Evolutionary conservation across 2,329 filamentous ascomycete genomes (phyloP).

Genomic region (Penicillium paneum): DNA sequence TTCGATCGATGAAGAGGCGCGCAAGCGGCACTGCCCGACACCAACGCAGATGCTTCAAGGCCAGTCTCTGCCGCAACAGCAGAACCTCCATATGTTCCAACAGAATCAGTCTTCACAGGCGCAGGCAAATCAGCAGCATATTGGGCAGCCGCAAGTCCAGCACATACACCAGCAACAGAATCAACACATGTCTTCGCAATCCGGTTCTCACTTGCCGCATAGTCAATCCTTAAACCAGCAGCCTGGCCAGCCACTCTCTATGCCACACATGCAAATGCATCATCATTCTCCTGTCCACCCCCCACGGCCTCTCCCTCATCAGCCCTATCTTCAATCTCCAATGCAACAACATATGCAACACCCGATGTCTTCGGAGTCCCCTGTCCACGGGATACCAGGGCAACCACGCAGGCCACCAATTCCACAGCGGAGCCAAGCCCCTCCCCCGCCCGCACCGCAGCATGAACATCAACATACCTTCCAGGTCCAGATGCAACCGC

Average conservation of each 20-base stretch:
- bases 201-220: constrained; percentile 3
- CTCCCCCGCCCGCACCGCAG: constrained; percentile 24
- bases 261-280: constrained; percentile 26
- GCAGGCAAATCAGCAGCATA: constrained; percentile 16
- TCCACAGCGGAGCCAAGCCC: constrained; percentile 15
- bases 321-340: constrained; percentile 23
- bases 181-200: constrained; percentile 13
- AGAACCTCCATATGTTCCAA: constrained; percentile 15
- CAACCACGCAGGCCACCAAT: constrained; percentile 11
- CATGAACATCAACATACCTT: constrained; percentile 28
- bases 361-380: constrained; percentile 15
- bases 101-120: constrained; percentile 6
- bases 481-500: constrained; percentile 24
- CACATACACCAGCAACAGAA: constrained; percentile 8
- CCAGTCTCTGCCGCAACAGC: constrained; percentile 11
- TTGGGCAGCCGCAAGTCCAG: constrained; percentile 12
- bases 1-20: constrained; percentile 14
- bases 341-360: constrained; percentile 21
- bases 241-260: constrained; percentile 16
- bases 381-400: constrained; percentile 10
- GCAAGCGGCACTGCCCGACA: constrained; percentile 17
- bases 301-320: constrained; percentile 16
- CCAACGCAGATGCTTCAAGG: constrained; percentile 20
- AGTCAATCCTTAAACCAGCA: constrained; percentile 1
- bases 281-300: constrained; percentile 19